Base-by-base conservation (phyloP, 2,329 filamentous ascomycete species). In the Talaromyces atroroseus region DNA sequence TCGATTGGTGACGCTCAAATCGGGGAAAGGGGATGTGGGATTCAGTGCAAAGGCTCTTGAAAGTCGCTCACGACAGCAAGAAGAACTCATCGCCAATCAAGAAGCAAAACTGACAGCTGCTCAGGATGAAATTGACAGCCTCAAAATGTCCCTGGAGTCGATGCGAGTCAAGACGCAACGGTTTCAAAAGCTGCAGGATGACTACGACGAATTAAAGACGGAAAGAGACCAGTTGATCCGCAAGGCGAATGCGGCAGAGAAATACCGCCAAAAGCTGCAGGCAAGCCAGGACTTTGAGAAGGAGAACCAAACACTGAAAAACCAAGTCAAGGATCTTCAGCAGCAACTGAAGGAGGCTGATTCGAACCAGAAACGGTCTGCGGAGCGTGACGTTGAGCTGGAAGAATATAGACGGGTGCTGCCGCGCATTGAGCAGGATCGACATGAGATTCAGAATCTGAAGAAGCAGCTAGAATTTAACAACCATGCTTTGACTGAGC, bases 11-110 rank as follows among this genome's bases (percentile, higher is more conserved):
- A 82, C 66, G 72, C 76, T 69, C 76, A 73, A 75, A 55, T 76
- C 75, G n/a, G 75, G 74, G 16, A 74, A 76, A 53, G 74, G 71
- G 10, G 74, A 75, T 46, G 57, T 70, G 75, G 69, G 81, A 74
- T 66, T 79, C 74, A 73, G 71, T 60, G 69, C 67, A 52, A 74
- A 71, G 61, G 70, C 70, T 1, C 58, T 75, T 36, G 72, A 71
- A 71, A 78, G 58, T 73, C 87, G 62, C 77, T 85, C 72, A 5
- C 69, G 71, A 34, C 73, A 90, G 63, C 84, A 88, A 64, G 85
- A 89, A 68, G 80, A 86, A 57, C 76, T 90, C 50, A 91, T 92
- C 65, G 83, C 84, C 40, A 81, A 78, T 23, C 82, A 90, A 62
- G 88, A 92, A 68, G 79, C 80, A 20, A 82, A 88, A 62, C 72